phyloP scores from a whole-genome alignment of 306 rosid species.

The Ormosia semicastrata region DNA sequence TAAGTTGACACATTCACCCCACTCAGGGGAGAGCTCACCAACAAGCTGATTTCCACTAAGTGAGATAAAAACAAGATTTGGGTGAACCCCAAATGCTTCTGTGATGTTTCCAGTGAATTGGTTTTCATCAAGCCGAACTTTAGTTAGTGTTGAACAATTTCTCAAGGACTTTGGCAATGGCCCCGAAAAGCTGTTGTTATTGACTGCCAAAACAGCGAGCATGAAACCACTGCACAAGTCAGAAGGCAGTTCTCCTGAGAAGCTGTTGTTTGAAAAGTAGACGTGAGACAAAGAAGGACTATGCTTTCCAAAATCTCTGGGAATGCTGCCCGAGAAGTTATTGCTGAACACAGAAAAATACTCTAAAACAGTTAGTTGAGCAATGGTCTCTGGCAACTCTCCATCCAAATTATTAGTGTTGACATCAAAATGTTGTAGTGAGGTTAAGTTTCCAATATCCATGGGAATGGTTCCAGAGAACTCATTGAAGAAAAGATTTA shows the following conservation, averaged over 20 bases:
- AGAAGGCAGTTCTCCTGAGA: slow-evolving; percentile 66
- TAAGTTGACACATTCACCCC: slow-evolving; percentile 55
- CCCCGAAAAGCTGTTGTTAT: slow-evolving; percentile 53
- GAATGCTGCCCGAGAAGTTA: slow-evolving; percentile 51
- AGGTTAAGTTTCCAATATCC: slow-evolving; percentile 57
- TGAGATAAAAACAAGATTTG: slow-evolving; percentile 27
- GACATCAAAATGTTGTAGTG: slow-evolving; percentile 44
- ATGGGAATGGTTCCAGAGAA: slow-evolving; percentile 50
- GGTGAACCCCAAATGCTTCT: slow-evolving; percentile 39
- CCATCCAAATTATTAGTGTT: slow-evolving; percentile 43
- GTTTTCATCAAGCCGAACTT: slow-evolving; percentile 59
- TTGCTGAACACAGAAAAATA: slow-evolving; percentile 55
- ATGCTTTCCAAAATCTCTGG: slow-evolving; percentile 54
- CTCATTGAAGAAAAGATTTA: slow-evolving; percentile 44
- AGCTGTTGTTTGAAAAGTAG: slow-evolving; percentile 59
- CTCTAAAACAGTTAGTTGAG: slow-evolving; percentile 24
- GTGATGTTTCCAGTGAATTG: slow-evolving; percentile 59
- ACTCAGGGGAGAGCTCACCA: slow-evolving; percentile 53
- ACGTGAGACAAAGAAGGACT: slow-evolving; percentile 36
- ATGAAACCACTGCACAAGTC: slow-evolving; percentile 43
- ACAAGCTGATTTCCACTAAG: slow-evolving; percentile 42
- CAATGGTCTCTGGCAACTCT: slow-evolving; percentile 51
- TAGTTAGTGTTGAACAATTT: slow-evolving; percentile 42
- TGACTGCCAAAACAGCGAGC: slow-evolving; percentile 26
- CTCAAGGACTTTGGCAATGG: slow-evolving; percentile 60